Evolutionary conservation across 106 monocot species (phyloP).

Genomic region (Alisma plantagoaquatica): DNA sequence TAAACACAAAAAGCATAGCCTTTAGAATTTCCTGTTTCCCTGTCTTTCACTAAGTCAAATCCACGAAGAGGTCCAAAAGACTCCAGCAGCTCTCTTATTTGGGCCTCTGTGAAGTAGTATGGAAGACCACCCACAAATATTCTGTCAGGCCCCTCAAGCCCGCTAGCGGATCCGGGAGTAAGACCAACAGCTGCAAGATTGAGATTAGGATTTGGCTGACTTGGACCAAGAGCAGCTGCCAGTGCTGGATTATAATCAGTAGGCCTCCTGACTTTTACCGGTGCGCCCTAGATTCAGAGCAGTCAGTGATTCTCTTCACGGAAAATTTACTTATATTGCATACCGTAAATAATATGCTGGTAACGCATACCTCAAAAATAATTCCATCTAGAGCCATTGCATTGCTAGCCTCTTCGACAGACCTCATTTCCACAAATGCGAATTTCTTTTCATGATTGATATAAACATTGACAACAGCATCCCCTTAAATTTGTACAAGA

Average conservation of each 20-base stretch:
- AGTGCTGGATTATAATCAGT: conserved; percentile 31
- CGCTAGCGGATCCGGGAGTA: conserved; percentile 49
- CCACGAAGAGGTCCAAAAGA: conserved; percentile 44
- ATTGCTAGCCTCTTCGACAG: conserved; percentile 98
- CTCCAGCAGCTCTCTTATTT: conserved; percentile 64
- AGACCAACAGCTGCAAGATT: conserved; percentile 62
- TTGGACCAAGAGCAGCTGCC: conserved; percentile 50
- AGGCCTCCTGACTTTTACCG: conserved; percentile 27
- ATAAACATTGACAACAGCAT: conserved; percentile 97
- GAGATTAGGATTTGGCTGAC: conserved; percentile 47
- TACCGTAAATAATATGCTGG: no score
- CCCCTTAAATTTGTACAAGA: no score
- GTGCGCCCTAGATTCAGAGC: conserved; percentile 15
- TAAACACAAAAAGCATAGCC: conserved; percentile 32
- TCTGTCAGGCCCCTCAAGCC: conserved; percentile 62
- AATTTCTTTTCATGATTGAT: conserved; percentile 99
- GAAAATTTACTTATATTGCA: no score
- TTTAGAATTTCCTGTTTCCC: conserved; percentile 30
- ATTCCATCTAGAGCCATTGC: conserved; percentile 99
- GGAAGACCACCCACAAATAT: conserved; percentile 69
- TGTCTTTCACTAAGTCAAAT: conserved; percentile 26
- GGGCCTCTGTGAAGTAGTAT: conserved; percentile 65
- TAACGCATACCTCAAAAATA: conserved; percentile 82
- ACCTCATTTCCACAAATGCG: conserved; percentile 98
- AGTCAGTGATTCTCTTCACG: no score